Conservation (phyloP, 2,329 filamentous ascomycete species). For the Talaromyces sp. region DNA sequence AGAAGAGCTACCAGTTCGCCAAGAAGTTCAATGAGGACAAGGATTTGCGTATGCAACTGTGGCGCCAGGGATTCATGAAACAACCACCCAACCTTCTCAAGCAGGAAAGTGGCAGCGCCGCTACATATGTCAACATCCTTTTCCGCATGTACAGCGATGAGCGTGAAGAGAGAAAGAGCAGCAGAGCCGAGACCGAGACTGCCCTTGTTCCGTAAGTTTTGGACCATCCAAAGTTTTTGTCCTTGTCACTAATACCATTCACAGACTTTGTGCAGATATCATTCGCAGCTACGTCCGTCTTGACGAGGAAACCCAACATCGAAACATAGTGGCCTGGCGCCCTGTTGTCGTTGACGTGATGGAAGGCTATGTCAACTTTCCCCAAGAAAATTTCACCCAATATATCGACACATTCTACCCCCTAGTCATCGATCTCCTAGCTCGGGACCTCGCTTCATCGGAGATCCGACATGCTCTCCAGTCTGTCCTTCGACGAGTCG, state of each 20-base stretch:
- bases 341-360: constrained; percentile 96
- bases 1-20: constrained; percentile 94
- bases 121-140: constrained; percentile 92
- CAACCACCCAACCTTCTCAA: constrained; percentile 96
- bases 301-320: constrained; percentile 93
- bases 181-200: constrained; percentile 77
- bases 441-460: constrained; percentile 67
- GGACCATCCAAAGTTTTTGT: not conserved
- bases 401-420: constrained; percentile 84
- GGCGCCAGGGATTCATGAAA: constrained; percentile 99
- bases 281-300: constrained; percentile 78
- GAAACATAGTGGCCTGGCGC: constrained; percentile 95
- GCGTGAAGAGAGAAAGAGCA: constrained; percentile 74
- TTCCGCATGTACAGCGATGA: constrained; percentile 97
- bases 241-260: constrained; percentile 22
- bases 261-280: constrained; percentile 82
- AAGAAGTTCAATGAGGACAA: constrained; percentile 98
- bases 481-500: constrained; percentile 73
- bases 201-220: constrained; percentile 73
- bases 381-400: constrained; percentile 71
- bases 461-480: constrained; percentile 79
- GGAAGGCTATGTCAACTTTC: constrained; percentile 86
- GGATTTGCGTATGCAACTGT: constrained; percentile 87
- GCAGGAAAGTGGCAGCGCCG: constrained; percentile 88
- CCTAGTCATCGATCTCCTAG: constrained; percentile 75